Evolutionary conservation across 2,329 filamentous ascomycete species (phyloP), one percentile per base, ranked within the genome.

Genomic region (Fusarium multiceps): DNA sequence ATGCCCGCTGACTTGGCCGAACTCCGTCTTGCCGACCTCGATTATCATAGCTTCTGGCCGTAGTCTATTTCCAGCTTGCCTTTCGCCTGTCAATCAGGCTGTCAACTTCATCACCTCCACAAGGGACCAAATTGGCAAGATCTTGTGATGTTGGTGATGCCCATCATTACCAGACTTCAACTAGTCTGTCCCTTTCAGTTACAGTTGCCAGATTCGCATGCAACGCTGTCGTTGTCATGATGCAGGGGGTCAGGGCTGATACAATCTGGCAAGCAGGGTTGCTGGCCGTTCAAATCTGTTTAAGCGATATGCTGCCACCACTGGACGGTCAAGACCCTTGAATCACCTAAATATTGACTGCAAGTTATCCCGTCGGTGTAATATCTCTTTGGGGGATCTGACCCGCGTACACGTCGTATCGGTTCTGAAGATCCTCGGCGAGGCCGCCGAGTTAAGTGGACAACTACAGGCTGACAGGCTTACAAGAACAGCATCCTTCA

Each of bases 191-290:
- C 49, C 34, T 53, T 53, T 53, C 49, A 41, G 49, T 56, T 54
- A 53, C 70, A 66, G 47, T 64, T 65, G 68, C 57, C 71, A 75
- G 72, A 72, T 75, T 74, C 61, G 41, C 59, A 72, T 74, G 56
- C 68, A 47, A 74, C 72, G 57, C 56, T 67, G 64, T 53, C 40
- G 62, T 34, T 67, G 64, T 53, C 45, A 66, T 34, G 50, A 55
- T 61, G 32, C 66, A 72, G 40, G 46, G 55, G 47, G 46, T 49
- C 55, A 61, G 66, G 70, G 50, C 63, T 60, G 45, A 27, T 49
- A 37, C 34, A 50, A 57, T 55, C 65, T 67, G 58, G 59, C 60
- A 63, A 59, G 58, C 68, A 68, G 63, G 67, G 67, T 67, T 45
- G 23, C n/a, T 63, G 23, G 30, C 48, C 45, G 37, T 57, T 54